Evolutionary conservation across 345 rosid species (phyloP).

Genomic region (Raphanus sativus): DNA sequence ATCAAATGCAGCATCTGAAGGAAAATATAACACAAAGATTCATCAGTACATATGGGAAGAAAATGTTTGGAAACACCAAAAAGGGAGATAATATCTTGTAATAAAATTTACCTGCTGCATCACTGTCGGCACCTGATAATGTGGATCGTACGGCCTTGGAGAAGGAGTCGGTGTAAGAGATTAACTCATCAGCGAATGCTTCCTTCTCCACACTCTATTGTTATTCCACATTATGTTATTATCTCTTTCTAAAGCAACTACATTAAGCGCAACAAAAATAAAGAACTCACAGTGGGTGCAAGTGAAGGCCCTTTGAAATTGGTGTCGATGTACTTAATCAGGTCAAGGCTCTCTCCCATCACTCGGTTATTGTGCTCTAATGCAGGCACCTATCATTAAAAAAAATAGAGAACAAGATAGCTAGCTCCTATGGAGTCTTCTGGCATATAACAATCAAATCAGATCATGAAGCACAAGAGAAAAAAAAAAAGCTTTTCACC

Average conservation of each 20-base stretch:
- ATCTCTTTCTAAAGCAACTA: not conserved
- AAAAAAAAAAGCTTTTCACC: slow-evolving; percentile 39
- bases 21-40: slow-evolving; percentile 13
- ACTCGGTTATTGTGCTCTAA: slow-evolving; percentile 79
- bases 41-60: slow-evolving; percentile 1
- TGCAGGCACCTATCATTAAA: slow-evolving; percentile 64
- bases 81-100: not conserved
- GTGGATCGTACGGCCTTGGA: slow-evolving; percentile 47
- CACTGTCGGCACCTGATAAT: slow-evolving; percentile 46
- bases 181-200: slow-evolving; percentile 64
- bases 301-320: slow-evolving; percentile 89
- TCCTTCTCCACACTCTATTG: slow-evolving; percentile 64
- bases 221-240: not conserved
- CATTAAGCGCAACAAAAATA: not conserved
- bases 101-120: slow-evolving; percentile 45
- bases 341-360: slow-evolving; percentile 83
- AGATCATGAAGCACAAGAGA: not conserved
- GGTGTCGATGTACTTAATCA: slow-evolving; percentile 67
- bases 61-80: not conserved
- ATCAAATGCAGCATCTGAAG: slow-evolving; percentile 65
- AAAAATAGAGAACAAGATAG: not conserved
- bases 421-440: not conserved
- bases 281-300: slow-evolving; percentile 54
- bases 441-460: not conserved
- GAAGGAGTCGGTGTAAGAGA: slow-evolving; percentile 55